A percentile compares a stretch with the other conserved stretches of the same genome.
These are phyloP conservation scores for Ascochyta clinopodiicola DNA, from an alignment of 2,329 filamentous ascomycete genomes.

Conservation along the genomic window DNA sequence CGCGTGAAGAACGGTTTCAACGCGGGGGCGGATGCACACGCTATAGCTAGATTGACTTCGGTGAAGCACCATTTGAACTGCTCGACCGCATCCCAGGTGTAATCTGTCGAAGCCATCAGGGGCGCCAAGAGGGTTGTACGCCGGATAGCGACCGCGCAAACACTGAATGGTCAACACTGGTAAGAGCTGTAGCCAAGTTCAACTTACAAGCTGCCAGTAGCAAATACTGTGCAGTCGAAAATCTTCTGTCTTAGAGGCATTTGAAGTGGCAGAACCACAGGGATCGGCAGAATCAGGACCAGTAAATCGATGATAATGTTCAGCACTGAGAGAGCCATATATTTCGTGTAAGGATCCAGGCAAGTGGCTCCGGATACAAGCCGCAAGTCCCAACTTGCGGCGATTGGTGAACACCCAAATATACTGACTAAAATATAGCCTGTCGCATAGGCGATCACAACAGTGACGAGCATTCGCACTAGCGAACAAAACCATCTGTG, in stretches of 20 bases:
- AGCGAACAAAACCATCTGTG: slow-evolving; percentile 11
- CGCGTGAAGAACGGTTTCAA: slow-evolving; percentile 13
- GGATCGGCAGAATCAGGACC: not conserved
- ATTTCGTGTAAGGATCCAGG: slow-evolving; percentile 12
- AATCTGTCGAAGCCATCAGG: not conserved
- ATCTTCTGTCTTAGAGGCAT: not conserved
- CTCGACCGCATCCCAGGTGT: slow-evolving; percentile 16
- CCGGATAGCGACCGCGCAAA: not conserved
- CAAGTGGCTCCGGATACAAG: slow-evolving; percentile 3
- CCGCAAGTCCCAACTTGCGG: slow-evolving; percentile 9
- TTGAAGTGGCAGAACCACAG: not conserved
- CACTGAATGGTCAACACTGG: not conserved
- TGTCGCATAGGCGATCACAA: slow-evolving; percentile 5
- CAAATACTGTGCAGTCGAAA: not conserved
- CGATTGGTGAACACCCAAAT: slow-evolving; percentile 1
- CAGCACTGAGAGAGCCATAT: slow-evolving; percentile 16
- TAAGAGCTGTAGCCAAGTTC: no score
- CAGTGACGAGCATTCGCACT: slow-evolving; percentile 3
- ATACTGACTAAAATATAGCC: slow-evolving; percentile 14
- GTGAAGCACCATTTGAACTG: slow-evolving; percentile 22
- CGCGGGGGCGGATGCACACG: slow-evolving; percentile 12
- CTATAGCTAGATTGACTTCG: slow-evolving; percentile 17
- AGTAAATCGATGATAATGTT: slow-evolving; percentile 18
- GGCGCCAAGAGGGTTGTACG: not conserved
- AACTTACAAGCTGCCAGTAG: slow-evolving; percentile 1